Conservation (phyloP, 208 protist species). For the Leishmania tropica region DNA sequence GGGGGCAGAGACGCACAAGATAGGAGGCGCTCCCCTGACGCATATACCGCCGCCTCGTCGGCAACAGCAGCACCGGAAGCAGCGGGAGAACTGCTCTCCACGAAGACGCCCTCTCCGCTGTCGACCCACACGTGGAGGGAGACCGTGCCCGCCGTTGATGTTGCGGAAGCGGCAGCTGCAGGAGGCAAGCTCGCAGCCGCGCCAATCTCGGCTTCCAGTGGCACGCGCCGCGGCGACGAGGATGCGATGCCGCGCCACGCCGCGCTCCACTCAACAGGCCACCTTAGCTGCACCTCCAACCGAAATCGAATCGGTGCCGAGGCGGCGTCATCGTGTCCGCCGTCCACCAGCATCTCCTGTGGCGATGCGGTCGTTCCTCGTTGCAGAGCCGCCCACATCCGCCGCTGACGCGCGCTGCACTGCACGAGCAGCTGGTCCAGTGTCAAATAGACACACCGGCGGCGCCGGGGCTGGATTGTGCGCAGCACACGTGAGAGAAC, state of each 20-base stretch:
- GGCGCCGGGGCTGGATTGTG: neutral
- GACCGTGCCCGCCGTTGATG: neutral
- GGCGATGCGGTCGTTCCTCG: neutral
- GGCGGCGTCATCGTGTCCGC: neutral
- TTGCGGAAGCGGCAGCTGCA: neutral
- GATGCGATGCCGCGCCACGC: constrained; percentile 6
- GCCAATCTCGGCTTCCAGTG: neutral
- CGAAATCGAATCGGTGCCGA: constrained; percentile 4
- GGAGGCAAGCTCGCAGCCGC: neutral
- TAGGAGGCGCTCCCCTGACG: neutral
- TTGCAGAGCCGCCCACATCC: constrained; percentile 10
- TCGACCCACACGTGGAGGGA: constrained; percentile 12
- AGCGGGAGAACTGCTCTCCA: neutral
- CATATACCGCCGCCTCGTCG: neutral
- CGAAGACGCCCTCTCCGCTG: constrained; percentile 4
- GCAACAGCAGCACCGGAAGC: neutral
- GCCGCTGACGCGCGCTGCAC: constrained; percentile 3
- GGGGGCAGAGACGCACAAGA: neutral
- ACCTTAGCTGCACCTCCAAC: constrained; percentile 20
- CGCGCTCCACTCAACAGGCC: constrained; percentile 19
- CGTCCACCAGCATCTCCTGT: neutral
- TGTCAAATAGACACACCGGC: constrained; percentile 21
- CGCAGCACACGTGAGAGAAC: constrained; percentile 11
- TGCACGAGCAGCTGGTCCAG: constrained; percentile 10
- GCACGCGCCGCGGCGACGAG: neutral